These are phyloP conservation scores for Lodderomyces margitis DNA, from an alignment of 1,139 yeast species.

Conservation along the genomic window DNA sequence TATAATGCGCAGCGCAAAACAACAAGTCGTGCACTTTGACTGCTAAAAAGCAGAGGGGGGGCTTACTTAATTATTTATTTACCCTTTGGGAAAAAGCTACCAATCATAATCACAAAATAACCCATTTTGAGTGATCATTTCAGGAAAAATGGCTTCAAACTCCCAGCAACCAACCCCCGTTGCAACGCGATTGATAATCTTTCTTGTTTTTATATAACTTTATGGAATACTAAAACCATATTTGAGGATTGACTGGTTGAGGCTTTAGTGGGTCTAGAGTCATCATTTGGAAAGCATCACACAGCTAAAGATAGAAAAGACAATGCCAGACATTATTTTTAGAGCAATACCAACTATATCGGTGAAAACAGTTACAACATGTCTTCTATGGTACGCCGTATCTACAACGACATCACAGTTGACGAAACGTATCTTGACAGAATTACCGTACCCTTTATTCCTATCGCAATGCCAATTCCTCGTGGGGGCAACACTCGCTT, in stretches of 20 bases:
- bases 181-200: background rate
- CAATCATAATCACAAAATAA: background rate
- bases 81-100: background rate
- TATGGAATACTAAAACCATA: background rate
- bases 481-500: constrained; percentile 35
- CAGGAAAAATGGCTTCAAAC: background rate
- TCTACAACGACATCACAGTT: constrained; percentile 50
- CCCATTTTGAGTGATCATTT: background rate
- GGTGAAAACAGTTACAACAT: constrained; percentile 16
- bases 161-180: background rate
- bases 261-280: too few species aligned
- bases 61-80: too few species aligned
- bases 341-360: constrained; percentile 15
- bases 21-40: background rate
- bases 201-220: background rate
- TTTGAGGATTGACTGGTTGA: background rate
- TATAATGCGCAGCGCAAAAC: background rate
- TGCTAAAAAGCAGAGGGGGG: background rate
- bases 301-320: too few species aligned
- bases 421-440: constrained; percentile 41
- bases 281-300: too few species aligned
- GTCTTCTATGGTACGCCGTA: constrained; percentile 45
- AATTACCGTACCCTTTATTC: constrained; percentile 48
- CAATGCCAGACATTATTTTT: background rate
- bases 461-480: constrained; percentile 50